Percentiles rank a stretch among this genome's conserved stretches.
Evolutionary conservation across 2,329 filamentous ascomycete genomes (phyloP).

Genomic region (Lasiodiplodia citricola): DNA sequence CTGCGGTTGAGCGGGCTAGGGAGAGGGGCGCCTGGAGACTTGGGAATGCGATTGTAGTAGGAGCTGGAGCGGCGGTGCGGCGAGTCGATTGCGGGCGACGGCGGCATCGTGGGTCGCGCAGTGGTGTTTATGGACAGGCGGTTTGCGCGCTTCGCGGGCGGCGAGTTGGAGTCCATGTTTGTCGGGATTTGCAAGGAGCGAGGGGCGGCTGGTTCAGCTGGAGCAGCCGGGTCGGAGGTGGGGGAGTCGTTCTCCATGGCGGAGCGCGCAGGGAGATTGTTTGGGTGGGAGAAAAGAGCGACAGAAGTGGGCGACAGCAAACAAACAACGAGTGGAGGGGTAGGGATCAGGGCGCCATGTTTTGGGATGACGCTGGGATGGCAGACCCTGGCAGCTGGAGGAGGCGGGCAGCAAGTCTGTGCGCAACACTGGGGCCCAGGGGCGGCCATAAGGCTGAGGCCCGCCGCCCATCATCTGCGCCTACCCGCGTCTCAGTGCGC

Average conservation of each 20-base stretch:
- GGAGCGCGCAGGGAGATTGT: conserved; percentile 7
- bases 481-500: background rate
- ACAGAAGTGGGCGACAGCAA: conserved; percentile 13
- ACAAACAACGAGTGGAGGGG: conserved; percentile 14
- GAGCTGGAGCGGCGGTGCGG: conserved; percentile 32
- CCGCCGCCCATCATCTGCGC: conserved; percentile 16
- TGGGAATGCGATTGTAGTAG: conserved; percentile 32
- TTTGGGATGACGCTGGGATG: conserved; percentile 18
- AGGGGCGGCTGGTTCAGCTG: conserved; percentile 17
- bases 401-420: conserved; percentile 9
- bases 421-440: conserved; percentile 8
- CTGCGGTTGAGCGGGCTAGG: conserved; percentile 47
- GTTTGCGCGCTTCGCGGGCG: conserved; percentile 41
- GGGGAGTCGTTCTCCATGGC: conserved; percentile 22
- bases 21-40: conserved; percentile 32
- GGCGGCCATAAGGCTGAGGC: conserved; percentile 16
- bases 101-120: conserved; percentile 36
- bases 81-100: conserved; percentile 38
- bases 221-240: background rate
- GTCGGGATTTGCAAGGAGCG: conserved; percentile 30
- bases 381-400: conserved; percentile 16
- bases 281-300: conserved; percentile 14
- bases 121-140: conserved; percentile 45
- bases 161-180: conserved; percentile 44
- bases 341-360: conserved; percentile 19